Percentiles rank a stretch among this genome's conserved stretches.
phyloP scores from a whole-genome alignment of 75 land plant genomes.

The Sequoia sempervirens region DNA sequence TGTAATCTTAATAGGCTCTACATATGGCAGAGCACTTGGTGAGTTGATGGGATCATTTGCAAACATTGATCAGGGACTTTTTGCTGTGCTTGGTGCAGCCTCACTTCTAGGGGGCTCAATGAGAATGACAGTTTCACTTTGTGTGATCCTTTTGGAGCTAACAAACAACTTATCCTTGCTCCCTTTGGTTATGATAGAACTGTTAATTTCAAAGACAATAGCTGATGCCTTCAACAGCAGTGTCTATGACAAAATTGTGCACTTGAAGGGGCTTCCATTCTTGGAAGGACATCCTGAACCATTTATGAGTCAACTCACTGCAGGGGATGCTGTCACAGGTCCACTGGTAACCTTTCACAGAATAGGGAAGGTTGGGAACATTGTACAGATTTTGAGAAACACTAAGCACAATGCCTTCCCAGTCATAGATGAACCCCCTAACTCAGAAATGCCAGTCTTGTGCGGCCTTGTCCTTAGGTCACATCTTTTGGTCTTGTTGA shows the following conservation, averaged over 20 bases:
- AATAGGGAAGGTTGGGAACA: slow-evolving; percentile 48
- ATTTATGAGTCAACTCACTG: slow-evolving; percentile 72
- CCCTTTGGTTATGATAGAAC: slow-evolving; percentile 72
- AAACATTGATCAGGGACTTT: slow-evolving; percentile 66
- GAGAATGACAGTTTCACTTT: slow-evolving; percentile 91
- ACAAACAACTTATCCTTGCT: slow-evolving; percentile 74
- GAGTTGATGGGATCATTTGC: slow-evolving; percentile 42
- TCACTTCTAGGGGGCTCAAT: slow-evolving; percentile 76
- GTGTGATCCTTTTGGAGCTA: slow-evolving; percentile 82
- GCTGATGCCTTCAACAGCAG: slow-evolving; percentile 69
- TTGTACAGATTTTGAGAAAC: slow-evolving; percentile 50
- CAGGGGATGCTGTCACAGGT: slow-evolving; percentile 48
- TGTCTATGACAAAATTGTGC: slow-evolving; percentile 62
- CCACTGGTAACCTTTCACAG: slow-evolving; percentile 30
- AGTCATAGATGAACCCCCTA: slow-evolving; percentile 44
- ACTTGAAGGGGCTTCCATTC: slow-evolving; percentile 71
- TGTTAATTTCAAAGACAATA: slow-evolving; percentile 70
- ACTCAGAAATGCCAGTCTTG: slow-evolving; percentile 32
- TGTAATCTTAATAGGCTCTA: slow-evolving; percentile 68
- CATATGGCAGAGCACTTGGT: slow-evolving; percentile 75
- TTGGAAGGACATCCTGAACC: slow-evolving; percentile 68
- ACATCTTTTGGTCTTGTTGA: slow-evolving; percentile 54
- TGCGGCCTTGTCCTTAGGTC: slow-evolving; percentile 71
- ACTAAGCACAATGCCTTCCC: slow-evolving; percentile 88
- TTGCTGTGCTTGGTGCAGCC: slow-evolving; percentile 80